Evolutionary conservation across 192 early-diverging fungal genomes (phyloP), one percentile per base, ranked within the genome.

Genomic region (Lobosporangium transversale): DNA sequence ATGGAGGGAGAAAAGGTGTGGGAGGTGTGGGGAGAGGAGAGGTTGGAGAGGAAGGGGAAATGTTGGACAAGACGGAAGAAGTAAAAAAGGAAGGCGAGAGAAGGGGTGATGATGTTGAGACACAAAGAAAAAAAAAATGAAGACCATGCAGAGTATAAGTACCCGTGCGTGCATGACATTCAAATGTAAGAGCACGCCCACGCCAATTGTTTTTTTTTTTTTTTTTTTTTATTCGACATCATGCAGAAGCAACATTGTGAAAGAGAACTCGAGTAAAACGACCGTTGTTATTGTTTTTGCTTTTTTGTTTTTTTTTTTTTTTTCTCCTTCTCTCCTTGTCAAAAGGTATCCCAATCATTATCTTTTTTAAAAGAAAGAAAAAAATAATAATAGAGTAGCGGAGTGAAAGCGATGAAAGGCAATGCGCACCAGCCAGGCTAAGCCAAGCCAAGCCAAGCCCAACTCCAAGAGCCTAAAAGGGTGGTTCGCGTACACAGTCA

Each of bases 301-400:
- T n/a, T n/a, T n/a, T n/a, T n/a, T n/a, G n/a, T n/a, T n/a, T n/a
- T n/a, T n/a, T n/a, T n/a, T n/a, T n/a, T n/a, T n/a, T n/a, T n/a
- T n/a, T n/a, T n/a, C n/a, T n/a, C n/a, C n/a, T n/a, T n/a, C n/a
- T n/a, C n/a, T n/a, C n/a, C n/a, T n/a, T n/a, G n/a, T n/a, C n/a
- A n/a, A n/a, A n/a, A n/a, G n/a, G n/a, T n/a, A n/a, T n/a, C n/a
- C n/a, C n/a, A n/a, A n/a, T n/a, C n/a, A n/a, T n/a, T n/a, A n/a
- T n/a, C n/a, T n/a, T n/a, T n/a, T n/a, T n/a, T 18, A 36, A 42
- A 50, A 53, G 27, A 42, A 18, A 53, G 40, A 53, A 10, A 53
- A 35, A 24, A 24, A 26, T 31, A 23, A 40, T n/a, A 12, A 21
- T 6, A 53, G 51, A 21, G 37, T 43, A 36, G 29, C 35, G 32